Conservation (phyloP, 768 basidiomycete species). For the Russula sp. region DNA sequence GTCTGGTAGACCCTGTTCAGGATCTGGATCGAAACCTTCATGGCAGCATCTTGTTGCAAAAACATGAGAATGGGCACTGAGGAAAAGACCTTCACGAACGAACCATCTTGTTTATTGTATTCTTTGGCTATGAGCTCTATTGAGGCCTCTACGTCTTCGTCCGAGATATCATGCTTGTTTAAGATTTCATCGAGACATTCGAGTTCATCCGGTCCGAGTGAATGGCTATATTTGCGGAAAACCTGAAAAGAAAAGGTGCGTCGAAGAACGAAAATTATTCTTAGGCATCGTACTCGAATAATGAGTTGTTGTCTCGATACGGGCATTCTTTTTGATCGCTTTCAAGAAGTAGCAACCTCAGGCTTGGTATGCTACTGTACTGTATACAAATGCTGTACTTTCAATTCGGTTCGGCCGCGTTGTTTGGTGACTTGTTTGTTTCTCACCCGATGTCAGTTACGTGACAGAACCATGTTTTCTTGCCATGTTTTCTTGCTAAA, state of each 20-base stretch:
- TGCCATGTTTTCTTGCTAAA: too few species aligned
- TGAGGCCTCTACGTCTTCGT: slow-evolving; percentile 63
- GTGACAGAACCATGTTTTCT: too few species aligned
- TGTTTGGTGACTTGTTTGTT: background rate
- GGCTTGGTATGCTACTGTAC: too few species aligned
- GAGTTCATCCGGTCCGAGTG: slow-evolving; percentile 72
- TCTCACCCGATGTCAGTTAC: too few species aligned
- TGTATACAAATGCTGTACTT: too few species aligned
- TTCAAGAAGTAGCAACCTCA: background rate
- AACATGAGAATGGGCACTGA: background rate
- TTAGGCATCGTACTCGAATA: slow-evolving; percentile 13
- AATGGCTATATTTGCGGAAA: slow-evolving; percentile 84
- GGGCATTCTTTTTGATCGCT: slow-evolving; percentile 7
- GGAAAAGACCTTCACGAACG: slow-evolving; percentile 14
- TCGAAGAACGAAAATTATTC: background rate
- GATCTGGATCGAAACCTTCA: slow-evolving; percentile 70
- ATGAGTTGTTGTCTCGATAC: slow-evolving; percentile 19
- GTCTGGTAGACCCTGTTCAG: slow-evolving; percentile 67
- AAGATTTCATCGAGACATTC: slow-evolving; percentile 66
- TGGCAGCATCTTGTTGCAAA: slow-evolving; percentile 51
- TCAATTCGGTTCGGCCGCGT: slow-evolving; percentile 11
- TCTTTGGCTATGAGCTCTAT: slow-evolving; percentile 78
- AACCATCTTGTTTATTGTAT: slow-evolving; percentile 87
- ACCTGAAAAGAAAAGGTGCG: slow-evolving; percentile 38
- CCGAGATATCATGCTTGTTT: slow-evolving; percentile 59